A percentile compares a stretch with the other conserved stretches of the same genome.
phyloP scores from a whole-genome alignment of 208 protist genomes.

The Acanthamoeba triangularis region DNA sequence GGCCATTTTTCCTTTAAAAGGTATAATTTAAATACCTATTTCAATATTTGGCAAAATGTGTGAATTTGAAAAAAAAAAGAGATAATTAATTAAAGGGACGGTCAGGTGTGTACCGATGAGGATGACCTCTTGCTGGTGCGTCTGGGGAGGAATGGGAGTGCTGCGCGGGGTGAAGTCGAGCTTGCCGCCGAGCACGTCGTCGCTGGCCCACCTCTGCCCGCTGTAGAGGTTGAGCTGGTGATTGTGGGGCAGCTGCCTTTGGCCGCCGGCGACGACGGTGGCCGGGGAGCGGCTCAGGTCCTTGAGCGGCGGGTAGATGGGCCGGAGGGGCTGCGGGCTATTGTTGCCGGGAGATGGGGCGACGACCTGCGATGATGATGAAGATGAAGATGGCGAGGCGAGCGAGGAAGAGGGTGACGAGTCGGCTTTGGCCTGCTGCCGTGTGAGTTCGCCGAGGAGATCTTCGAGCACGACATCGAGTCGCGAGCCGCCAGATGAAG shows the following conservation, averaged over 20 bases:
- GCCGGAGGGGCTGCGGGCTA: not conserved
- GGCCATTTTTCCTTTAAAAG: too few species aligned
- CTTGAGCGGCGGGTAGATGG: slow-evolving; percentile 47
- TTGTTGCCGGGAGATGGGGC: not conserved
- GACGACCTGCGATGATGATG: not conserved
- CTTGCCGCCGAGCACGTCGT: not conserved
- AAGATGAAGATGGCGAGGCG: not conserved
- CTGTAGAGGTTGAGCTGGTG: not conserved
- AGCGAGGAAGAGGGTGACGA: too few species aligned
- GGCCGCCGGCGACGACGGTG: not conserved
- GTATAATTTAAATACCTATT: too few species aligned
- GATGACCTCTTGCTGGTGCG: not conserved
- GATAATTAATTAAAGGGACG: not conserved
- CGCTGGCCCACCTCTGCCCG: slow-evolving; percentile 10
- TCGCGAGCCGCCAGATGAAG: not conserved
- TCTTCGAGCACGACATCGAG: slow-evolving; percentile 56
- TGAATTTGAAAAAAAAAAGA: not conserved
- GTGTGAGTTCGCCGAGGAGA: slow-evolving; percentile 26
- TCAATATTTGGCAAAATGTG: too few species aligned
- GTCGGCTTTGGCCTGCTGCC: slow-evolving; percentile 35
- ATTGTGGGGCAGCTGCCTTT: not conserved
- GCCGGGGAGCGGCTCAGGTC: not conserved
- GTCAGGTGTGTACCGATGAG: not conserved
- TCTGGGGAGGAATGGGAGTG: not conserved
- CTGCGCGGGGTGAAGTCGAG: not conserved